These are phyloP conservation scores for Lippia alba DNA, from an alignment of 305 asterid species.

Conservation along the genomic window DNA sequence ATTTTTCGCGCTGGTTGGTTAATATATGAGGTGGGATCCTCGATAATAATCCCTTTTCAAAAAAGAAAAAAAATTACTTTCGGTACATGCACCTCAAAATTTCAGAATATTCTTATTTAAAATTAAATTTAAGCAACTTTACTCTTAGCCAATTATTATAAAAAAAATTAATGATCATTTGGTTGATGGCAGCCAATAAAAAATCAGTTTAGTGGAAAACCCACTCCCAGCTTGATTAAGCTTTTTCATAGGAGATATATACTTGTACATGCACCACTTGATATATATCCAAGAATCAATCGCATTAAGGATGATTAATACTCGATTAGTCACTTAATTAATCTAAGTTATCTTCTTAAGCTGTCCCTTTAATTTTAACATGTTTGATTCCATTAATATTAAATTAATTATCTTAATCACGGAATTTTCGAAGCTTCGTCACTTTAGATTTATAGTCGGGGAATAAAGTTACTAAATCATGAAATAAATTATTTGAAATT, in stretches of 20 bases:
- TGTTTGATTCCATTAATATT: not conserved
- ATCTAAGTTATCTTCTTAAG: not conserved
- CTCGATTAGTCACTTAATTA: not conserved
- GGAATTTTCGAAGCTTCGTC: not conserved
- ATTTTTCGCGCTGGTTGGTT: too few relatives aligned
- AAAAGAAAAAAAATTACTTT: too few relatives aligned
- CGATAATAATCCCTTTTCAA: too few relatives aligned
- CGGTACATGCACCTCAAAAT: too few relatives aligned
- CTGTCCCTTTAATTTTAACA: not conserved
- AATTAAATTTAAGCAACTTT: too few relatives aligned
- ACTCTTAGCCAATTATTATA: not conserved
- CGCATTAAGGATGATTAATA: not conserved
- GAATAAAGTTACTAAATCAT: not conserved
- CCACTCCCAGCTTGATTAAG: conserved; percentile 6
- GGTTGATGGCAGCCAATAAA: conserved; percentile 13
- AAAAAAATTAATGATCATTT: not conserved
- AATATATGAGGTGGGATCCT: too few relatives aligned
- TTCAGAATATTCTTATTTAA: too few relatives aligned
- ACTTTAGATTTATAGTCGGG: not conserved
- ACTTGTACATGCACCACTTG: not conserved
- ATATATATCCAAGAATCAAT: not conserved
- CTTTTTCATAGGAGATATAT: not conserved
- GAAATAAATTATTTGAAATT: too few relatives aligned
- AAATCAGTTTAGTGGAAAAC: conserved; percentile 22
- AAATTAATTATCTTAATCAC: not conserved